Percentiles rank a stretch among this genome's conserved stretches.
Conservation (phyloP, 169 alveolate species). For the Cryptosporidium viatorum region DNA sequence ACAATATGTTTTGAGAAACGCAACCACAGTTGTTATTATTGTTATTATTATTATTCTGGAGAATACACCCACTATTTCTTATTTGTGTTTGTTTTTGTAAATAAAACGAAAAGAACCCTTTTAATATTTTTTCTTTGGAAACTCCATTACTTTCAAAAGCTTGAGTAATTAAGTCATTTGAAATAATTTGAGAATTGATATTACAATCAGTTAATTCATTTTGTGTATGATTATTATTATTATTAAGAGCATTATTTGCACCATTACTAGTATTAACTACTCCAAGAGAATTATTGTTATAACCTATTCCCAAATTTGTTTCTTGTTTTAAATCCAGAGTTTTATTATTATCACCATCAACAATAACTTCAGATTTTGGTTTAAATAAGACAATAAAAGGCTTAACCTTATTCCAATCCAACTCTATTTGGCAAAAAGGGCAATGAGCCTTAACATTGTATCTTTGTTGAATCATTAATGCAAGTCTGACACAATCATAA, state of each 20-base stretch:
- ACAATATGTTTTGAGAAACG: neutral
- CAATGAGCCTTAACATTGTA: constrained; percentile 62
- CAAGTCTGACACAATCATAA: constrained; percentile 72
- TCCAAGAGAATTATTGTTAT: neutral
- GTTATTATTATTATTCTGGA: neutral
- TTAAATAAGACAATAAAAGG: constrained; percentile 70
- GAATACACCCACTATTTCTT: neutral
- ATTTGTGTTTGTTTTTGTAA: neutral
- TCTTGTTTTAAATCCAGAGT: neutral
- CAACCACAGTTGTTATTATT: neutral
- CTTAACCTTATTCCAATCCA: constrained; percentile 72
- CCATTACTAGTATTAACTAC: neutral
- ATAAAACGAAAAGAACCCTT: constrained; percentile 51
- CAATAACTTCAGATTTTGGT: constrained; percentile 22
- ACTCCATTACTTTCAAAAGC: constrained; percentile 48
- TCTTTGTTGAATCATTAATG: constrained; percentile 57
- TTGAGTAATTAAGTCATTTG: constrained; percentile 46
- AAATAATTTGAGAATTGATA: neutral
- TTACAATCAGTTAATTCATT: neutral
- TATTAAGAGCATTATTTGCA: neutral
- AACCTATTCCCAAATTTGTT: neutral
- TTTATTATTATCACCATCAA: neutral
- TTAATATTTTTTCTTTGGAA: constrained; percentile 56
- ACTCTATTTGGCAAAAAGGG: constrained; percentile 60
- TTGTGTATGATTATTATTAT: neutral